Percentiles rank a stretch among this genome's conserved stretches.
Conservation (phyloP, 2,329 filamentous ascomycete genomes). For the Daldinia eschscholtzii region DNA sequence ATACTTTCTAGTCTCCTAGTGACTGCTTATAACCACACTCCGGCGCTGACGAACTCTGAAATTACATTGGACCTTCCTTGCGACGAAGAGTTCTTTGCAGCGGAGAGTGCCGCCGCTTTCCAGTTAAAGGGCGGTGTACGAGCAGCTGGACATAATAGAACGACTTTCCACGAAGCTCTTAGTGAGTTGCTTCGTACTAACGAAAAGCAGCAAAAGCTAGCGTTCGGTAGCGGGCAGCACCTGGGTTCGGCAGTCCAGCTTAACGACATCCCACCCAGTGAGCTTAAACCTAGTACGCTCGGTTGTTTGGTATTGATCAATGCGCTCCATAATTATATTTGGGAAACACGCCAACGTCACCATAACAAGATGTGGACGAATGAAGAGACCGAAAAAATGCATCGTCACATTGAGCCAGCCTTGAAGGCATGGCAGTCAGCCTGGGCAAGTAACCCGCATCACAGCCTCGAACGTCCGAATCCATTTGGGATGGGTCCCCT, state of each 20-base stretch:
- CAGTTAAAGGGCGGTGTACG: slow-evolving; percentile 79
- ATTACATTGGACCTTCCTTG: slow-evolving; percentile 90
- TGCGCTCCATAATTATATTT: slow-evolving; percentile 96
- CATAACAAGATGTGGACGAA: slow-evolving; percentile 90
- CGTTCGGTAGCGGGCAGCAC: slow-evolving; percentile 55
- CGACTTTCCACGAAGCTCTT: slow-evolving; percentile 85
- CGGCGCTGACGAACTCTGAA: slow-evolving; percentile 93
- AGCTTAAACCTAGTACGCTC: slow-evolving; percentile 87
- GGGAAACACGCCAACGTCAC: slow-evolving; percentile 94
- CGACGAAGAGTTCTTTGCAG: slow-evolving; percentile 90
- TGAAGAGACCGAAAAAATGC: slow-evolving; percentile 95
- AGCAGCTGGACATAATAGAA: slow-evolving; percentile 75
- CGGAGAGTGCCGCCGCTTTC: slow-evolving; percentile 86
- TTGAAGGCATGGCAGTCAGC: slow-evolving; percentile 94
- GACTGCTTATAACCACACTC: slow-evolving; percentile 92
- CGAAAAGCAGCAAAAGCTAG: slow-evolving; percentile 70
- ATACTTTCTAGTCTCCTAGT: slow-evolving; percentile 91
- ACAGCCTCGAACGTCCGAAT: slow-evolving; percentile 86
- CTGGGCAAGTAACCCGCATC: slow-evolving; percentile 87
- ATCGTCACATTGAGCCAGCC: slow-evolving; percentile 92
- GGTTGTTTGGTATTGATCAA: slow-evolving; percentile 93
- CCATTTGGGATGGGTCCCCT: slow-evolving; percentile 84
- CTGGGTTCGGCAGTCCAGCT: slow-evolving; percentile 62
- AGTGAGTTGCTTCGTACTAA: slow-evolving; percentile 84
- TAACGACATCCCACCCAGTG: slow-evolving; percentile 67